Percentiles rank a stretch among this genome's conserved stretches.
These are phyloP conservation scores for Oemleria cerasiformis DNA, from an alignment of 306 rosid genomes.

Conservation along the genomic window DNA sequence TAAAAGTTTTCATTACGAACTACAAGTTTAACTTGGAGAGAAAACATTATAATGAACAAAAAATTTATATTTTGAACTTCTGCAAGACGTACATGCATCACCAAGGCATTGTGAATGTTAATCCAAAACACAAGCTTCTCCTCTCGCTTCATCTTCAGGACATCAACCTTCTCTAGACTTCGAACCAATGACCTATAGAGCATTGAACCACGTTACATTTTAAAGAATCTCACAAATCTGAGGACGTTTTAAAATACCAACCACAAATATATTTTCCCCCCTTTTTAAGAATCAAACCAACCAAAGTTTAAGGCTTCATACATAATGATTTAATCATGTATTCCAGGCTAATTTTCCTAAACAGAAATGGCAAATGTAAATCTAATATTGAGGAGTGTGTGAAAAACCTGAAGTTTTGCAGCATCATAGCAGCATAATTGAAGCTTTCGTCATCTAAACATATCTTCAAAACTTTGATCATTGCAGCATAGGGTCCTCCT, in stretches of 20 bases:
- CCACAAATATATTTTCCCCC: background rate
- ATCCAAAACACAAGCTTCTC: conserved; percentile 47
- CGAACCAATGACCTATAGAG: conserved; percentile 34
- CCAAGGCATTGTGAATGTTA: conserved; percentile 41
- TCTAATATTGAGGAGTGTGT: background rate
- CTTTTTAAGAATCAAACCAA: background rate
- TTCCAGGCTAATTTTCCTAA: background rate
- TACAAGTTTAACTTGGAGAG: background rate
- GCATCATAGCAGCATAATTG: conserved; percentile 30
- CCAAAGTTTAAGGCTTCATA: background rate
- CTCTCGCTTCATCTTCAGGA: conserved; percentile 36
- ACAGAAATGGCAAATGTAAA: background rate
- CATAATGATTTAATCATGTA: background rate
- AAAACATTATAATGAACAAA: background rate
- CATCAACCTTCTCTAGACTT: conserved; percentile 36
- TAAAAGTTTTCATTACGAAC: background rate
- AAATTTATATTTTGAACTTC: background rate
- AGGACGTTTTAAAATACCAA: background rate
- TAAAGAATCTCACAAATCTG: conserved; percentile 1
- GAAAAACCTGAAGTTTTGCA: conserved; percentile 33
- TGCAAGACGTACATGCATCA: conserved; percentile 39
- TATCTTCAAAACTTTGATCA: conserved; percentile 35
- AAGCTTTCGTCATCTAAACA: conserved; percentile 30
- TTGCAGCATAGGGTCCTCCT: conserved; percentile 16
- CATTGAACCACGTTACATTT: background rate